phyloP scores from a whole-genome alignment of 2,329 filamentous ascomycete species.

The Diaporthe australafricana region DNA sequence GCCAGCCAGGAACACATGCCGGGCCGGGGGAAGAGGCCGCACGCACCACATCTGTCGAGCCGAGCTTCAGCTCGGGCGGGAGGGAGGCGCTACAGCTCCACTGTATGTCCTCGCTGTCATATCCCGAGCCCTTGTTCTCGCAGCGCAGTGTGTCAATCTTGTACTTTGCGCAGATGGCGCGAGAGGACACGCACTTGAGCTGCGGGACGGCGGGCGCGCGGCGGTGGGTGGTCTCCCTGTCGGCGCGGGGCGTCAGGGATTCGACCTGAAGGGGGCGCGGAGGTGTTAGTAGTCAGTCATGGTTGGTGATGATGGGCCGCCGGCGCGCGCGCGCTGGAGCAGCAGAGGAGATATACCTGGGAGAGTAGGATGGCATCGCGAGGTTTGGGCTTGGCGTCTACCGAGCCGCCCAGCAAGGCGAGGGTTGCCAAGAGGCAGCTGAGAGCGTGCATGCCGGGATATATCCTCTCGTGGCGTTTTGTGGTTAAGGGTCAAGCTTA shows the following conservation, averaged over 20 bases:
- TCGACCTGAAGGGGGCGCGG: slow-evolving; percentile 77
- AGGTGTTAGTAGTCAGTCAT: slow-evolving; percentile 2
- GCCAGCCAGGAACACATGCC: too few relatives aligned
- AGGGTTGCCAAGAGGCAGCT: background rate
- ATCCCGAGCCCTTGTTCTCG: slow-evolving; percentile 84
- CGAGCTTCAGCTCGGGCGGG: slow-evolving; percentile 75
- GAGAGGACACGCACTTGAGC: slow-evolving; percentile 79
- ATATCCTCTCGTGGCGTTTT: background rate
- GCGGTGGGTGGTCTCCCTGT: slow-evolving; percentile 76
- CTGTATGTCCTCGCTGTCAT: slow-evolving; percentile 83
- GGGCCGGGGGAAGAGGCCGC: background rate
- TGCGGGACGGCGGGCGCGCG: slow-evolving; percentile 82
- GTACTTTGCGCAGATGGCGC: slow-evolving; percentile 75
- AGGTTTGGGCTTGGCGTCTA: slow-evolving; percentile 48
- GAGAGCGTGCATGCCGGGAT: slow-evolving; percentile 22
- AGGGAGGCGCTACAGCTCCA: slow-evolving; percentile 84
- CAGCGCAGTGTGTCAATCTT: slow-evolving; percentile 87
- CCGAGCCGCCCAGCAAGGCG: slow-evolving; percentile 32
- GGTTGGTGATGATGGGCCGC: slow-evolving; percentile 42
- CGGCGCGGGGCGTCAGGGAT: slow-evolving; percentile 79
- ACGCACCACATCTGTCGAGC: slow-evolving; percentile 79
- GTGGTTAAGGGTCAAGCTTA: background rate
- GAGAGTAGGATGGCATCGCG: slow-evolving; percentile 68
- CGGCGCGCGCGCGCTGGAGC: slow-evolving; percentile 50
- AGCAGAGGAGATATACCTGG: slow-evolving; percentile 62